Conservation (phyloP, 805 yeast genomes). For the Blastobotrys terrestris region DNA sequence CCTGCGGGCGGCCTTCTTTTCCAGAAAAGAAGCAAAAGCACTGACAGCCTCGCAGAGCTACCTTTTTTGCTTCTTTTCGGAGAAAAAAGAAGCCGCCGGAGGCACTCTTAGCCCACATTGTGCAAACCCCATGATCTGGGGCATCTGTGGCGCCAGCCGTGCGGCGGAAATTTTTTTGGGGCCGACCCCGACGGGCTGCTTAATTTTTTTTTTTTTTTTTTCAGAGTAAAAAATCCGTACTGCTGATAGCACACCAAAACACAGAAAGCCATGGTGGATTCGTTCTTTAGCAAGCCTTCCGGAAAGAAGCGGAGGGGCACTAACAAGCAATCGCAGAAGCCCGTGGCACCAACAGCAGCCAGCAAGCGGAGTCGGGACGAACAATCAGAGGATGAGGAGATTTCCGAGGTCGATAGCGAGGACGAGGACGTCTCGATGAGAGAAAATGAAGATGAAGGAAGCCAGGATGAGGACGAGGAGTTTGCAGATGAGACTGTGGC, state of each 20-base stretch:
- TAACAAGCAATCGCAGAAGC: not conserved
- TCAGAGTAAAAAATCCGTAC: too few species aligned
- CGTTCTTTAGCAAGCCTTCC: slow-evolving; percentile 28
- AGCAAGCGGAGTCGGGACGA: slow-evolving; percentile 9
- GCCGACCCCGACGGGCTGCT: not conserved
- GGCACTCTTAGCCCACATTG: not conserved
- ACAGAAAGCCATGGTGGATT: slow-evolving; percentile 21
- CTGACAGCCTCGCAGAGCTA: too few species aligned
- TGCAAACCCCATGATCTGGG: not conserved
- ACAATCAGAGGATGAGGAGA: slow-evolving; percentile 1
- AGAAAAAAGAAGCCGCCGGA: not conserved
- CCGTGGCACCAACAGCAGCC: not conserved
- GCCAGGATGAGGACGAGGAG: slow-evolving; percentile 14
- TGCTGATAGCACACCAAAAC: not conserved
- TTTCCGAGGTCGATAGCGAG: slow-evolving; percentile 8
- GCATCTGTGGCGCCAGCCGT: not conserved
- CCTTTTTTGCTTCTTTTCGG: too few species aligned
- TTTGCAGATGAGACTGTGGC: slow-evolving; percentile 62
- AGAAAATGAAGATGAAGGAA: slow-evolving; percentile 16
- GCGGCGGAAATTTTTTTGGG: not conserved
- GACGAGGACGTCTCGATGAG: slow-evolving; percentile 19
- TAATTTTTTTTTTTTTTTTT: too few species aligned
- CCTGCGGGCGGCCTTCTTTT: too few species aligned
- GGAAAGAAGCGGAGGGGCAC: slow-evolving; percentile 18
- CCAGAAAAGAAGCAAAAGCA: too few species aligned